Evolutionary conservation across 192 early-diverging fungal genomes (phyloP), one percentile per base, ranked within the genome.

Genomic region (Coemansia sp.): DNA sequence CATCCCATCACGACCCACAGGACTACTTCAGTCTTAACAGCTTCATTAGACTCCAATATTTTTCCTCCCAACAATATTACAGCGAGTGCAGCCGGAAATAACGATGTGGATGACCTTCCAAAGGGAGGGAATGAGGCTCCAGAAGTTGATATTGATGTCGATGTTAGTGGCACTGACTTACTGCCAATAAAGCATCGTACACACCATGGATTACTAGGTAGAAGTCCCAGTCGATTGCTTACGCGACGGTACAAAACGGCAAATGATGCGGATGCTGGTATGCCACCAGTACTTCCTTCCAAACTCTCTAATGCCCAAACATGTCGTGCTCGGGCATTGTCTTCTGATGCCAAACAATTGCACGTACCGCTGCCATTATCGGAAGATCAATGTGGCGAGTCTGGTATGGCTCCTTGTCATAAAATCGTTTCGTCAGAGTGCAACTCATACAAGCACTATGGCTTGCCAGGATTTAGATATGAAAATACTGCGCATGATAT

Each of bases 41-140:
- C 12, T 13, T 47, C 19, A 6, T 40, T 45, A 23, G 50, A 26
- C 4, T 62, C 59, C 10, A 50, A 16, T 6, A 0, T 45, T n/a
- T n/a, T 45, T 9, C 45, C 5, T 58, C 61, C 32, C 32, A 50
- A 63, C 54, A 44, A 56, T 11, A 54, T 56, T 19, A 61, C 61
- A 13, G 23, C 41, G 39, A 59, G 39, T 15, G 15, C 39, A 4
- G 37, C 2, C 6, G 43, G 16, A 0, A n/a, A 45, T 37, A 61
- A 21, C 18, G 62, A 70, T 23, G 49, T 64, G 39, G 18, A 58
- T 40, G 67, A 54, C 16, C 8, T 65, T n/a, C 50, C 63, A 6
- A 48, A n/a, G 7, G 63, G 54, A n/a, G 45, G 63, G 2, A 37
- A 13, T 11, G 56, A 19, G 9, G 56, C 74, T n/a, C 45, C 52